phyloP scores from a whole-genome alignment of 345 rosid species.

The Salix viminalis region DNA sequence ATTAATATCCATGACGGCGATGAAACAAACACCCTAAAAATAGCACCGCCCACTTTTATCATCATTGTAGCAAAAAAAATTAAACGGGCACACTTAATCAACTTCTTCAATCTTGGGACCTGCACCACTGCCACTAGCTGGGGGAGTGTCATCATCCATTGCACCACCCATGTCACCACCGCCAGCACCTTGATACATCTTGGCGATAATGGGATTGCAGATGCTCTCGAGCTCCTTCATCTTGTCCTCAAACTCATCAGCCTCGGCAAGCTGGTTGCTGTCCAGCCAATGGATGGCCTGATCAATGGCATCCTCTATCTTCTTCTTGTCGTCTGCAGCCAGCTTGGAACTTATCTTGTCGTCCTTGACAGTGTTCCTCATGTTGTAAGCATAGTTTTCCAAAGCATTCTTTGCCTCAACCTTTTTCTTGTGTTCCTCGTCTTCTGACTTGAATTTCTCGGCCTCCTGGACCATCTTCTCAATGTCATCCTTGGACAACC shows the following conservation, averaged over 20 bases:
- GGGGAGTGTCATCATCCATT: slow-evolving; percentile 26
- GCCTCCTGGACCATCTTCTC: slow-evolving; percentile 32
- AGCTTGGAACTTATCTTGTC: slow-evolving; percentile 25
- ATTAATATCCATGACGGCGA: background rate
- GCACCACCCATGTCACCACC: slow-evolving; percentile 13
- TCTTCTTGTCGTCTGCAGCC: slow-evolving; percentile 23
- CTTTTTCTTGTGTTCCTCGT: slow-evolving; percentile 32
- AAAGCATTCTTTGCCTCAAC: slow-evolving; percentile 25
- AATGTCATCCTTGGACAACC: slow-evolving; percentile 27
- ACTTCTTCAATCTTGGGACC: slow-evolving; percentile 35
- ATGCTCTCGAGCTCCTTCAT: slow-evolving; percentile 25
- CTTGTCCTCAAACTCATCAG: slow-evolving; percentile 27
- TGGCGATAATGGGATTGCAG: slow-evolving; percentile 29
- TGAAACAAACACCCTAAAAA: background rate
- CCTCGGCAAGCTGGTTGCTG: slow-evolving; percentile 24
- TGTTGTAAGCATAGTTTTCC: slow-evolving; percentile 26
- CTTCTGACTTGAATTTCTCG: slow-evolving; percentile 23
- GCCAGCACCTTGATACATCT: slow-evolving; percentile 27
- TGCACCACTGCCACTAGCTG: slow-evolving; percentile 23
- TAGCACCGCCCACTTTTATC: background rate
- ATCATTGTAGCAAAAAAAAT: background rate
- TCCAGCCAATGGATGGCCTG: slow-evolving; percentile 25
- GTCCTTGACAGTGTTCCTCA: slow-evolving; percentile 23
- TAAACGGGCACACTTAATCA: slow-evolving; percentile 3
- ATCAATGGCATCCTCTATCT: slow-evolving; percentile 30